A percentile compares a stretch with the other conserved stretches of the same genome.
These are phyloP conservation scores for Pichia nakasei DNA, from an alignment of 805 yeast species.

Conservation along the genomic window DNA sequence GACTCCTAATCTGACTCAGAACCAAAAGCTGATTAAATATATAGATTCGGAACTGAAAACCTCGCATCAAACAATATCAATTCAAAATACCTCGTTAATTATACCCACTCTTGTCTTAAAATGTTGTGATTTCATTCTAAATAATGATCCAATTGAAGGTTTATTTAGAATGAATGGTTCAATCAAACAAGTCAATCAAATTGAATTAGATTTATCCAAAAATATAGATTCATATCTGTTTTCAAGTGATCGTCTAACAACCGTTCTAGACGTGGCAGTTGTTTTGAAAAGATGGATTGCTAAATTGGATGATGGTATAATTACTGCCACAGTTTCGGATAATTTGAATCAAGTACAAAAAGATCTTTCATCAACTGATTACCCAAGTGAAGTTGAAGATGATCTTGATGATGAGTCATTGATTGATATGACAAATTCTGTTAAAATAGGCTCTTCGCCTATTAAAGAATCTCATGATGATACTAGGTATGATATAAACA, in stretches of 20 bases:
- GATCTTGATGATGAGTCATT: slow-evolving; percentile 1
- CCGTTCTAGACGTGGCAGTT: slow-evolving; percentile 30
- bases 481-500: background rate
- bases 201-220: slow-evolving; percentile 21
- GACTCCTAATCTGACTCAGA: slow-evolving; percentile 4
- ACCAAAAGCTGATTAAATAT: background rate
- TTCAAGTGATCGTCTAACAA: slow-evolving; percentile 11
- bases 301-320: slow-evolving; percentile 23
- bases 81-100: slow-evolving; percentile 7
- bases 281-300: slow-evolving; percentile 29
- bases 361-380: background rate
- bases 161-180: slow-evolving; percentile 31
- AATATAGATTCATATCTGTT: slow-evolving; percentile 17
- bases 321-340: slow-evolving; percentile 19
- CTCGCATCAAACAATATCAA: slow-evolving; percentile 10
- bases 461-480: background rate
- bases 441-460: background rate
- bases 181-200: slow-evolving; percentile 24
- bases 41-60: slow-evolving; percentile 18
- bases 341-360: background rate
- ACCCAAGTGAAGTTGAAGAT: slow-evolving; percentile 6
- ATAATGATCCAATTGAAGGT: slow-evolving; percentile 24
- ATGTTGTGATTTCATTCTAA: slow-evolving; percentile 23
- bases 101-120: slow-evolving; percentile 26
- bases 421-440: slow-evolving; percentile 3